phyloP scores from a whole-genome alignment of 805 yeast genomes.

The Metschnikowia bowlesiae region DNA sequence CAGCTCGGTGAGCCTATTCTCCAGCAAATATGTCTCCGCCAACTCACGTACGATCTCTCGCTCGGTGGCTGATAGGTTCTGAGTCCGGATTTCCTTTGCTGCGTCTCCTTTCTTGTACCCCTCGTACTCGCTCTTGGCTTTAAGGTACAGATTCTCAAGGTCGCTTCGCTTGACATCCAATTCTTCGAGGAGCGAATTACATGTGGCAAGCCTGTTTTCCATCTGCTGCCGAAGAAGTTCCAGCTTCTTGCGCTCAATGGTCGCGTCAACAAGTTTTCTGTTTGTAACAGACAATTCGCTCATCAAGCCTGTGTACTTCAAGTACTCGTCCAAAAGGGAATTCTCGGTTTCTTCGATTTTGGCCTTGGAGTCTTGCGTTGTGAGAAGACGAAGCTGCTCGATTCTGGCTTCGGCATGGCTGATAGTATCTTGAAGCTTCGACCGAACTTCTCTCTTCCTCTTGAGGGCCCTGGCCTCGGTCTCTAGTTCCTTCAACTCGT shows the following conservation, averaged over 20 bases:
- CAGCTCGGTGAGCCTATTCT: constrained; percentile 34
- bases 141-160: constrained; percentile 29
- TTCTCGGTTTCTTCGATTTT: constrained; percentile 32
- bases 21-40: constrained; percentile 34
- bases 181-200: constrained; percentile 20
- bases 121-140: constrained; percentile 31
- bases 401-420: constrained; percentile 11
- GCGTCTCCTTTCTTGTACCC: constrained; percentile 40
- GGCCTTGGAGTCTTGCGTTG: constrained; percentile 39
- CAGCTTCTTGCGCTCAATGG: constrained; percentile 9
- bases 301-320: constrained; percentile 16
- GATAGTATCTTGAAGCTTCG: constrained; percentile 26
- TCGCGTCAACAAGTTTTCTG: constrained; percentile 5
- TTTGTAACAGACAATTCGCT: constrained; percentile 18
- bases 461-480: constrained; percentile 22
- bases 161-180: constrained; percentile 24
- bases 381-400: constrained; percentile 8
- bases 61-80: constrained; percentile 36
- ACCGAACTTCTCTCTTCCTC: constrained; percentile 24
- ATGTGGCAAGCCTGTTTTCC: constrained; percentile 13
- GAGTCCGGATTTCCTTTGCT: constrained; percentile 31
- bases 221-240: constrained; percentile 11
- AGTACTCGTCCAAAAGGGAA: constrained; percentile 21
- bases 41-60: constrained; percentile 35
- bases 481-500: constrained; percentile 11